Conservation (phyloP, 371 early-diverging fungal genomes). For the Mortierella sp. region DNA sequence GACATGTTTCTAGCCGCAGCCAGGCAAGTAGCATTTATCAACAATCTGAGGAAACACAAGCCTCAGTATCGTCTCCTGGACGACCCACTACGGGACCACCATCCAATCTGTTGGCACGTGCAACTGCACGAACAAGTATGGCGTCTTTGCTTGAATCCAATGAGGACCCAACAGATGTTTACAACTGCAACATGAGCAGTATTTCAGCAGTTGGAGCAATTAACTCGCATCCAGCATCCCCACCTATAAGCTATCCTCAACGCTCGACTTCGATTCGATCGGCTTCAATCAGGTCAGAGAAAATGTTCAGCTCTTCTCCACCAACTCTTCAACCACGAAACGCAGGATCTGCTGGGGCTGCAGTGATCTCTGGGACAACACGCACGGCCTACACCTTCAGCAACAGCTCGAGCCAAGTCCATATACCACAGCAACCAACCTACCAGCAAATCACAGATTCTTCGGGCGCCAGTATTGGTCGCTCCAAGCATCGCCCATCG, state of each 20-base stretch:
- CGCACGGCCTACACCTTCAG: conserved; percentile 41
- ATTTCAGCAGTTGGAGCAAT: not conserved
- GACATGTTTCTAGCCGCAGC: too few species aligned
- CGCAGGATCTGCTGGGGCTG: conserved; percentile 38
- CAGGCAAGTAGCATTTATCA: not conserved
- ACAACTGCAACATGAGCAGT: conserved; percentile 5
- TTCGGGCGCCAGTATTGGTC: conserved; percentile 34
- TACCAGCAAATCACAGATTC: conserved; percentile 41
- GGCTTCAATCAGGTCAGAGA: conserved; percentile 17
- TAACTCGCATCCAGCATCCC: not conserved
- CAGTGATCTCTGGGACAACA: conserved; percentile 35
- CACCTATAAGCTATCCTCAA: conserved; percentile 23
- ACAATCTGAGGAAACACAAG: not conserved
- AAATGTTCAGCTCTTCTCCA: conserved; percentile 25
- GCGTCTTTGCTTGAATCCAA: conserved; percentile 24
- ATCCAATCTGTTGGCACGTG: conserved; percentile 42
- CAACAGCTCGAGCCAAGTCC: conserved; percentile 47
- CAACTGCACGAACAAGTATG: conserved; percentile 41
- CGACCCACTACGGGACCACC: conserved; percentile 42
- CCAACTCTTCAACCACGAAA: conserved; percentile 22
- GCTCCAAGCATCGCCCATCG: conserved; percentile 22
- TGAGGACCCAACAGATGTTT: conserved; percentile 1
- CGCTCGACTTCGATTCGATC: conserved; percentile 19
- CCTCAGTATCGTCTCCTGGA: conserved; percentile 30
- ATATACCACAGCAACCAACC: conserved; percentile 34